Base-by-base conservation (phyloP, 2,329 filamentous ascomycete species). In the Dactylellina haptotyla region DNA sequence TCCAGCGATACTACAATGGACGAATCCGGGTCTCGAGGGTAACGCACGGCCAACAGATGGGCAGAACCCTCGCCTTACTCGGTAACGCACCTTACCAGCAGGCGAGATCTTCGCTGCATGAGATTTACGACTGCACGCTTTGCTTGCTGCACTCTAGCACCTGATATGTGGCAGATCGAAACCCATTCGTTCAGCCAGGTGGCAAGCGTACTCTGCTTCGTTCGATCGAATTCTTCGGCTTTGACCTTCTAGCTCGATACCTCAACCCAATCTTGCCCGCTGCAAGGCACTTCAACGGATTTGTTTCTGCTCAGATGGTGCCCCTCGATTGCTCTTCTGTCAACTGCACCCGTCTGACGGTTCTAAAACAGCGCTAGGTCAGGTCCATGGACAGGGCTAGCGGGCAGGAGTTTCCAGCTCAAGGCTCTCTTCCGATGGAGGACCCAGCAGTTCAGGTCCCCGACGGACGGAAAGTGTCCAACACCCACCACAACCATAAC, bases 41-140 rank as follows among this genome's bases (percentile, higher is more conserved):
- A n/a, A 41, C 12, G 23, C 20, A 20, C 41, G 14, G 41, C 16
- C 9, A 20, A 23, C 53, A 16, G 16, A 3, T 18, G 26, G 18
- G 45, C 50, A 54, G 23, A 34, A 41, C 32, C 41, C 37, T 48
- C 39, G 39, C 39, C 41, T 25, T 28, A 23, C 48, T 69, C 64
- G 64, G 64, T 69, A 69, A 69, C 56, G 64, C 64, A 69, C 28
- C 37, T n/a, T 32, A 30, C 46, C 39, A 62, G 48, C n/a, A 69
- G 56, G 64, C 64, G 56, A 69, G 64, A 69, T 69, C 64, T 69
- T 34, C 50, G 34, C 46, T 69, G 64, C 64, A 69, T 54, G 51
- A 67, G 25, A 66, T 25, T 20, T 39, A n/a, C n/a, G n/a, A n/a
- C n/a, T n/a, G n/a, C 46, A 37, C 14, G 6, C 6, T 34, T 34